These are phyloP conservation scores for Entoloma clypeatum DNA, from an alignment of 1,284 basidiomycete genomes.

Conservation along the genomic window DNA sequence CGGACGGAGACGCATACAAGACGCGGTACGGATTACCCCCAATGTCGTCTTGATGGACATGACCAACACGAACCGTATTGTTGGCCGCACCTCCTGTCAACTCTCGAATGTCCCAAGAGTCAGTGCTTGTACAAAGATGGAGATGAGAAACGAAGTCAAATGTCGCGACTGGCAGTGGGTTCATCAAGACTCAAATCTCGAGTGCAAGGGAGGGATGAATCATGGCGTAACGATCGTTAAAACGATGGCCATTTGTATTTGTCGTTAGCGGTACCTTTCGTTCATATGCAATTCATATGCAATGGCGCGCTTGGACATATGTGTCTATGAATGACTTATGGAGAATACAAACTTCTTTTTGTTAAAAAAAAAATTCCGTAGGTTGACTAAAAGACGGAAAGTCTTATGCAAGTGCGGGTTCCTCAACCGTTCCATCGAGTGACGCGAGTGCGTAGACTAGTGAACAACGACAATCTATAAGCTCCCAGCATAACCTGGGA, in stretches of 20 bases:
- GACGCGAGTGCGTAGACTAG: conserved; percentile 48
- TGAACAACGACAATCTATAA: conserved; percentile 15
- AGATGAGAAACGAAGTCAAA: conserved; percentile 11
- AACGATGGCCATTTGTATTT: too few species aligned
- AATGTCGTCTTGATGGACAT: too few species aligned
- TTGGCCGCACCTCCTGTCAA: conserved; percentile 7
- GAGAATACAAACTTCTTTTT: background rate
- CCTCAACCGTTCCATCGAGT: conserved; percentile 9
- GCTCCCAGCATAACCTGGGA: conserved; percentile 6
- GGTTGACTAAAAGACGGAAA: too few species aligned
- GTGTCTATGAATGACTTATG: too few species aligned
- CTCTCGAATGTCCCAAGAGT: conserved; percentile 6
- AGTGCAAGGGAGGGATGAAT: background rate
- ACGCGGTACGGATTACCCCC: background rate
- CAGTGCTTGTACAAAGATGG: background rate
- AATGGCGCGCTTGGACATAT: too few species aligned
- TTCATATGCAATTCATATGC: too few species aligned
- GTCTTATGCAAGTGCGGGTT: conserved; percentile 4
- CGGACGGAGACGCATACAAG: background rate
- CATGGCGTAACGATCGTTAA: too few species aligned
- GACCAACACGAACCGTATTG: conserved; percentile 7
- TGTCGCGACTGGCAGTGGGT: conserved; percentile 3
- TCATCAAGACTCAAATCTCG: background rate
- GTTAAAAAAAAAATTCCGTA: background rate
- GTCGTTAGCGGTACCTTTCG: too few species aligned